Percentiles rank a stretch among this genome's conserved stretches.
These are phyloP conservation scores for Irpex sp. DNA, from an alignment of 1,284 basidiomycete species.

Conservation along the genomic window DNA sequence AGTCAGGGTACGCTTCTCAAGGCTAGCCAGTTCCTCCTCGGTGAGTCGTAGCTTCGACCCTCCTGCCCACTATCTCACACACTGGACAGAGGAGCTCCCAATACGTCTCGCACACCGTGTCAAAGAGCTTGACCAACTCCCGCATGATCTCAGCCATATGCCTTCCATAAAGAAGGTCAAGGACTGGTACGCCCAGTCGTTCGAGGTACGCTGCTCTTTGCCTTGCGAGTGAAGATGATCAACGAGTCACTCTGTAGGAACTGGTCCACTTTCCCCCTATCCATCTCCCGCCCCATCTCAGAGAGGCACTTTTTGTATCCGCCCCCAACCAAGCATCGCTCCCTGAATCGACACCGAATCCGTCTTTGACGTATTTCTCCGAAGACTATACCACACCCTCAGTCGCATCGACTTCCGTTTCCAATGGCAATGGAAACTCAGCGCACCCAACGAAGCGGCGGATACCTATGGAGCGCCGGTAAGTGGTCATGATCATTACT, in stretches of 20 bases:
- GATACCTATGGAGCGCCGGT: conserved; percentile 74
- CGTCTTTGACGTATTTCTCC: conserved; percentile 43
- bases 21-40: conserved; percentile 80
- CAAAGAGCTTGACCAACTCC: conserved; percentile 94
- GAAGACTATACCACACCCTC: conserved; percentile 31
- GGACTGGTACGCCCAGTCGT: conserved; percentile 99
- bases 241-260: conserved; percentile 52
- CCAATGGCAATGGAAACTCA: conserved; percentile 25
- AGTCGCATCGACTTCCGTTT: conserved; percentile 16
- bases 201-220: conserved; percentile 65
- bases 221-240: background rate
- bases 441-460: conserved; percentile 45
- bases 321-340: conserved; percentile 41
- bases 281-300: conserved; percentile 63
- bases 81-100: conserved; percentile 94
- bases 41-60: conserved; percentile 32
- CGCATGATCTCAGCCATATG: conserved; percentile 91
- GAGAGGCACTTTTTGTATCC: conserved; percentile 60
- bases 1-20: conserved; percentile 85
- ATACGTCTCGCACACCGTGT: conserved; percentile 95
- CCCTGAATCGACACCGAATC: conserved; percentile 71
- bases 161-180: conserved; percentile 93
- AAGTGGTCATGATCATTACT: conserved; percentile 13
- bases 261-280: conserved; percentile 82
- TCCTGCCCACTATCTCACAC: conserved; percentile 7